Percentiles rank a stretch among this genome's conserved stretches.
Conservation (phyloP, 2,329 filamentous ascomycete genomes). For the Fusarium sterilihyphosum region DNA sequence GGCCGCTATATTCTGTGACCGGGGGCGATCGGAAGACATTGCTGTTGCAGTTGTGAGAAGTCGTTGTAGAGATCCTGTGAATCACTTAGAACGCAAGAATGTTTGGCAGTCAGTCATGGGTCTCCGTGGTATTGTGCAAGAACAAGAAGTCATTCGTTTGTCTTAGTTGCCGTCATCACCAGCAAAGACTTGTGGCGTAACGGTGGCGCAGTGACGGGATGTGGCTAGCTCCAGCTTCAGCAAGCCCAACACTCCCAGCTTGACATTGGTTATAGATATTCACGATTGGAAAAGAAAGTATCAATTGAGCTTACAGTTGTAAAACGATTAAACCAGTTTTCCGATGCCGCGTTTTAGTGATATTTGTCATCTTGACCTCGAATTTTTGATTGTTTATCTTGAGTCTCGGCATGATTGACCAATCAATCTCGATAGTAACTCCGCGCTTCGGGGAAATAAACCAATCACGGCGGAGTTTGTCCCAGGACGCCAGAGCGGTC, state of each 20-base stretch:
- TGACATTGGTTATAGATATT: neutral
- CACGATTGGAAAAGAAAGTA: neutral
- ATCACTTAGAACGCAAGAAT: fast-evolving
- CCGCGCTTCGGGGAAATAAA: fast-evolving
- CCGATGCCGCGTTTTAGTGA: neutral
- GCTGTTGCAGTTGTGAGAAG: fast-evolving
- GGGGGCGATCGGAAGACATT: neutral
- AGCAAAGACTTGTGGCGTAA: neutral
- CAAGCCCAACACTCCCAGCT: neutral
- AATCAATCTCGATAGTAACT: fast-evolving
- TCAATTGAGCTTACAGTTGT: neutral
- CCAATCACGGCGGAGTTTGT: neutral
- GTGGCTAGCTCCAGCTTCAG: neutral
- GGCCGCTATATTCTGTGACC: neutral
- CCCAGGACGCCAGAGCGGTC: fast-evolving
- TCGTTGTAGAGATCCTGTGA: fast-evolving
- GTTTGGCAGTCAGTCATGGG: too few species aligned
- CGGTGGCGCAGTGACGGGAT: neutral
- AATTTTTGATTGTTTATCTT: neutral
- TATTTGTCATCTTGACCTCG: neutral
- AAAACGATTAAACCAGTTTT: neutral
- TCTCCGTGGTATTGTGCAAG: neutral
- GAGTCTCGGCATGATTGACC: neutral
- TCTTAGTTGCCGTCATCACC: neutral
- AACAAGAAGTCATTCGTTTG: neutral